A percentile compares a stretch with the other conserved stretches of the same genome.
Conservation (phyloP, 257 asterid species). For the Linderniella brevidens region DNA sequence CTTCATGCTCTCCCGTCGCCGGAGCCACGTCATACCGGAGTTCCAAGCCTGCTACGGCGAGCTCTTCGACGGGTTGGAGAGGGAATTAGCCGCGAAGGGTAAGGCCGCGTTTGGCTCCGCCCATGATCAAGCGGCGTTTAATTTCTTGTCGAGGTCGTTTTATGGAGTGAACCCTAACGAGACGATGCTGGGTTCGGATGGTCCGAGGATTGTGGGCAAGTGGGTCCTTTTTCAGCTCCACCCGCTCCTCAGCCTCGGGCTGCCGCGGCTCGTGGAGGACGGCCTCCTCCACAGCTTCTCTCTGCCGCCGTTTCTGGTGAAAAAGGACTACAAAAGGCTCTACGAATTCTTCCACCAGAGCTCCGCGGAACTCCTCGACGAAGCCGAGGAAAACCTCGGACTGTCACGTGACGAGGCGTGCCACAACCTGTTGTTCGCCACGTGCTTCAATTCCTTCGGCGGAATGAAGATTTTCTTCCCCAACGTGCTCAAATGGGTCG, state of each 20-base stretch:
- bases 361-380: conserved; percentile 32
- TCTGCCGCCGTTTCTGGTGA: conserved; percentile 40
- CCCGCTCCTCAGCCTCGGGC: conserved; percentile 36
- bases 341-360: conserved; percentile 43
- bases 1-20: conserved; percentile 34
- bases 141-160: conserved; percentile 37
- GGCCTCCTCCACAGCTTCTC: conserved; percentile 35
- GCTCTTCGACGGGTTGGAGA: conserved; percentile 34
- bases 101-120: conserved; percentile 31
- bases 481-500: conserved; percentile 54
- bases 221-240: conserved; percentile 64
- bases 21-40: conserved; percentile 49
- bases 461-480: conserved; percentile 65
- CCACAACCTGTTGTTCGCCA: conserved; percentile 52
- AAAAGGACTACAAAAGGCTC: conserved; percentile 36
- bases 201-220: conserved; percentile 34
- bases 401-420: conserved; percentile 59
- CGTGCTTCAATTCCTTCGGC: conserved; percentile 73
- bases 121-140: conserved; percentile 59
- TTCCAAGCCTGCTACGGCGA: conserved; percentile 26
- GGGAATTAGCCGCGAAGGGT: conserved; percentile 33
- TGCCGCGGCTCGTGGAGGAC: conserved; percentile 42
- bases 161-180: conserved; percentile 39
- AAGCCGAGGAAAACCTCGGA: conserved; percentile 33
- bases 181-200: conserved; percentile 40